phyloP scores from a whole-genome alignment of 257 asterid species.

The Petrea volubilis region DNA sequence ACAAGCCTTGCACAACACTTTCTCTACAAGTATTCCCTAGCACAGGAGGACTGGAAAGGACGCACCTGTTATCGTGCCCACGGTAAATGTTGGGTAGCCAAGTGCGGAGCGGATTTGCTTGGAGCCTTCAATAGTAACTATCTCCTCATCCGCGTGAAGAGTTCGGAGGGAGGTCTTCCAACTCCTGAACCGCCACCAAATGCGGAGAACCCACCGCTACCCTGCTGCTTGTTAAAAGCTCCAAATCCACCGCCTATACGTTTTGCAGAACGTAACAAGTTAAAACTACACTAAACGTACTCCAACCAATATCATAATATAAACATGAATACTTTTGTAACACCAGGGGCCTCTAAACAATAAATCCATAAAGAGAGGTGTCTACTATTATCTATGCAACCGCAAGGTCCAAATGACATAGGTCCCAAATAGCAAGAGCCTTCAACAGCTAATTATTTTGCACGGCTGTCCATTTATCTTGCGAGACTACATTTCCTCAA shows the following conservation, averaged over 20 bases:
- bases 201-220: conserved; percentile 52
- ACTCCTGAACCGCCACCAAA: conserved; percentile 51
- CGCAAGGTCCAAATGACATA: background rate
- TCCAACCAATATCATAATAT: background rate
- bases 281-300: background rate
- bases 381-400: background rate
- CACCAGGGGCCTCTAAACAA: background rate
- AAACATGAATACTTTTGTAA: background rate
- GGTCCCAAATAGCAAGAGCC: background rate
- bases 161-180: conserved; percentile 64
- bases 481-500: background rate
- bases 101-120: too few relatives aligned
- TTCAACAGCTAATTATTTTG: conserved; percentile 6
- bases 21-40: too few relatives aligned
- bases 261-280: conserved; percentile 25
- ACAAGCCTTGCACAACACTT: too few relatives aligned
- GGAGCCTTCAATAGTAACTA: conserved; percentile 28
- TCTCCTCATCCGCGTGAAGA: conserved; percentile 89
- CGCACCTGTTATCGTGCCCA: too few relatives aligned
- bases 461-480: background rate
- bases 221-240: conserved; percentile 48
- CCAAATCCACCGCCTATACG: conserved; percentile 61
- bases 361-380: too few relatives aligned
- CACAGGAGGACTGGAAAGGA: too few relatives aligned
- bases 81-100: too few relatives aligned